Evolutionary conservation across 1,284 basidiomycete species (phyloP).

Genomic region (Austroboletus novae-zelandiae): DNA sequence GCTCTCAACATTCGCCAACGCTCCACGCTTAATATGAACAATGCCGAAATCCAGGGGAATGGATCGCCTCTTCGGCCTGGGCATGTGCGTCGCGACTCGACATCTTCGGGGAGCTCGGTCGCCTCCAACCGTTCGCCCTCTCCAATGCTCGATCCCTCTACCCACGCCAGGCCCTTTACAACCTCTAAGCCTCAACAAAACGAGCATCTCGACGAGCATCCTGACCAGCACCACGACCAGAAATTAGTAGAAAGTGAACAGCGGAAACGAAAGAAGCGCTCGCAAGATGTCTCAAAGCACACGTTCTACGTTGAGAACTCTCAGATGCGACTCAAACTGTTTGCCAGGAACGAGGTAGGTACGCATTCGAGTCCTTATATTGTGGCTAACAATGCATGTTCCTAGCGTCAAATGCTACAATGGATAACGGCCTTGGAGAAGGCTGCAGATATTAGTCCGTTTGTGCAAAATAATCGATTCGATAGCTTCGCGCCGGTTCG

Average conservation of each 20-base stretch:
- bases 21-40: conserved; percentile 9
- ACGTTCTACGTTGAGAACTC: conserved; percentile 94
- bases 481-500: conserved; percentile 94
- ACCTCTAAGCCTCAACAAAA: conserved; percentile 17
- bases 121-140: conserved; percentile 42
- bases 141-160: conserved; percentile 72
- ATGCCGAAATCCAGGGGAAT: conserved; percentile 6
- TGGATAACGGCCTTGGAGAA: conserved; percentile 94
- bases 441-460: conserved; percentile 76
- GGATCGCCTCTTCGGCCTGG: conserved; percentile 1
- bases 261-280: conserved; percentile 43
- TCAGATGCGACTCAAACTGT: conserved; percentile 86
- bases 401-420: conserved; percentile 91
- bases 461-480: conserved; percentile 83
- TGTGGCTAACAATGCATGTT: conserved; percentile 1
- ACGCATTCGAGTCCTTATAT: neutral
- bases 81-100: conserved; percentile 19
- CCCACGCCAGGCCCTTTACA: conserved; percentile 58
- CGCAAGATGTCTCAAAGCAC: conserved; percentile 76
- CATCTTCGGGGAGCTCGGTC: conserved; percentile 33
- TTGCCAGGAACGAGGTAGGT: conserved; percentile 82
- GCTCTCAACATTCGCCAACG: conserved; percentile 36
- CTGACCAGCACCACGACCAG: conserved; percentile 20
- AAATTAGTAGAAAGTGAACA: conserved; percentile 30
- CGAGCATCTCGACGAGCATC: conserved; percentile 20